Base-by-base conservation (phyloP, 2,329 filamentous ascomycete species). In the Cryphonectria carpinicola region DNA sequence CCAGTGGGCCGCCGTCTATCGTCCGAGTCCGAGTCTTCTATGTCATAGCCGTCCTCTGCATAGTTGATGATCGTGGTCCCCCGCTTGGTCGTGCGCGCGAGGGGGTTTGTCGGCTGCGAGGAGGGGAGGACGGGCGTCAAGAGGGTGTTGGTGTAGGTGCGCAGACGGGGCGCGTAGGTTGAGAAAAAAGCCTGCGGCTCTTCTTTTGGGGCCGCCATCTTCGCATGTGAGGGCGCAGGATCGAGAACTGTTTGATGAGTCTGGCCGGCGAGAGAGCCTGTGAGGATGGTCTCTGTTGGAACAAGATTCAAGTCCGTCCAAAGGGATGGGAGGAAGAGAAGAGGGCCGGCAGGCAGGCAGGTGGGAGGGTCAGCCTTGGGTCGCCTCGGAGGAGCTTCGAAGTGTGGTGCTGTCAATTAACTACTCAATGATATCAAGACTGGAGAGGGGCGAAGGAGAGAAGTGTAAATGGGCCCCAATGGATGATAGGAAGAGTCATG, bases 11-110 rank as follows among this genome's bases (percentile, higher is more conserved):
- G 91, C 73, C 95, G 90, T 74, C 93, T 88, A 71, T 88, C 86
- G 69, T 93, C 92, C 65, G 92, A 91, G 73, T 94, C 92, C 69
- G 91, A 88, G 52, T 90, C 88, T 70, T 88, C 81, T 77, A 95
- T 94, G 75, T 98, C 95, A 78, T 92, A 97, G 63, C 95, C 95
- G 80, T 98, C 95, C 80, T 99, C 96, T 35, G 96, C 95, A 79
- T 99, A 99, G 83, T 98, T 99, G 82, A 98, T 96, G 74, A 95
- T 93, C 46, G 93, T 96, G 1, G 96, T 98, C 70, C 96, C 96
- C 81, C 96, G 92, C 84, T 99, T 98, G 11, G 96, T 98, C n/a
- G 93, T 97, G 79, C 95, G 90, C 76, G 93, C 87, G 71, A 88
- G 84, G 54, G 91, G 88, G 35, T 89, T 90, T 2, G 88, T 81